Base-by-base conservation (phyloP, 192 early-diverging fungal species). In the Geranomyces michiganensis region DNA sequence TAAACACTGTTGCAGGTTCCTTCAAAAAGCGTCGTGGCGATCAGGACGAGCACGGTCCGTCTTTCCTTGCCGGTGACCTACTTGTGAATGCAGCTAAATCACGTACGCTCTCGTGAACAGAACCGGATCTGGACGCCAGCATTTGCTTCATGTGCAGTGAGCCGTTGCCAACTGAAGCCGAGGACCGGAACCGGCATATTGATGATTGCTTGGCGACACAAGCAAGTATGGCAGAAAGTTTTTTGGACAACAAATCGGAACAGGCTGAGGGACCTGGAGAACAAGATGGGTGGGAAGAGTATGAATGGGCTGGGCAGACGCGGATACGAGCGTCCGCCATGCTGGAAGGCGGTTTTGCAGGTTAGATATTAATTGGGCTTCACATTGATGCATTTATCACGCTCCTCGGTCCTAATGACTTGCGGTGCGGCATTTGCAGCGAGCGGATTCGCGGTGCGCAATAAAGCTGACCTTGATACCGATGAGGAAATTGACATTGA, bases 401-500 rank as follows among this genome's bases (percentile, higher is more conserved):
- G n/a, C n/a, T n/a, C n/a, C n/a, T n/a, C n/a, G n/a, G n/a, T n/a
- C n/a, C n/a, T n/a, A 41, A 3, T 41, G 10, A 41, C 36, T 41
- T 41, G 36, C 36, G 36, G 10, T 41, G 3, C 10, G 36, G 5
- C 19, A 4, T 8, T 55, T 55, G 19, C 24, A 77, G 75, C 67
- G 24, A 67, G 53, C 8, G 68, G 74, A 31, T 77, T 67, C 55
- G 26, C 56, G n/a, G 74, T 77, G 15, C 68, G 59, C 66, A 75
- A 77, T 59, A 53, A 31, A 15, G 59, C 73, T 4, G 77, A 89
- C 62, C 76, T 82, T 26, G 90, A 91, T 62, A 82, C 85, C 14
- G 92, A 94, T 51, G 91, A 90, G 51, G 92, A 94, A 66, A 70
- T 94, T 21, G 90, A 94, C 77, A 88, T 96, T 19, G 93, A 96